Evolutionary conservation across 2,329 filamentous ascomycete species (phyloP), one percentile per base, ranked within the genome.

Genomic region (Amesomyces nigricolor): DNA sequence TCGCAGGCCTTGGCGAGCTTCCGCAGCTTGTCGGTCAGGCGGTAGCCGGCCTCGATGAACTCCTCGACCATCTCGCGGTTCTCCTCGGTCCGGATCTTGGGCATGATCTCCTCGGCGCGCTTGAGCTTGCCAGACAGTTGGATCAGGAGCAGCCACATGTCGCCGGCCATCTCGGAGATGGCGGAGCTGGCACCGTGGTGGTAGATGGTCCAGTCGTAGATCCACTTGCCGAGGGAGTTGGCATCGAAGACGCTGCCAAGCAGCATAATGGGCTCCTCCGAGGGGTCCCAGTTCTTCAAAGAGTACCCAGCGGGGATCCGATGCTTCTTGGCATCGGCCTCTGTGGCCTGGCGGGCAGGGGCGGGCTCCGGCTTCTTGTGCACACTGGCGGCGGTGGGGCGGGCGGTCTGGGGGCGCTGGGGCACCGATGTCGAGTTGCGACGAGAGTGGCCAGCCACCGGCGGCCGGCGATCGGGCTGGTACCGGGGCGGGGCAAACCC

Each of bases 171-270:
- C 62, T 96, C 91, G 51, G 91, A 83, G 67, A 96, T 89, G 49
- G 91, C 89, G 10, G 88, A 90, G 40, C 82, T 82, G 13, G 90
- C 82, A 38, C 89, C 89, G 63, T 95, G 86, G 70, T 87, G 86
- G 75, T 89, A 96, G 61, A 96, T 89, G 16, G 94, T 96, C 94
- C 94, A 99, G 78, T 97, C 94, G 73, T 96, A 99, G 68, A 99
- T 95, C 94, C 94, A 99, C 75, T 96, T 96, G 67, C 94, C 94
- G 30, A 99, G 80, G 26, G 90, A 96, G 79, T 97, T 96, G 67
- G 92, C 89, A 69, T 97, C 94, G 68, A 97, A 97, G 54, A 97
- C 94, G 68, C 89, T 95, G 49, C 94, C 94, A 19, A 97, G 80
- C 26, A 99, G 82, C 68, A 96, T 86, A 69, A 99, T 96, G 50